Conservation (phyloP, 176 grass and related monocot species). For the Olyra latifolia region DNA sequence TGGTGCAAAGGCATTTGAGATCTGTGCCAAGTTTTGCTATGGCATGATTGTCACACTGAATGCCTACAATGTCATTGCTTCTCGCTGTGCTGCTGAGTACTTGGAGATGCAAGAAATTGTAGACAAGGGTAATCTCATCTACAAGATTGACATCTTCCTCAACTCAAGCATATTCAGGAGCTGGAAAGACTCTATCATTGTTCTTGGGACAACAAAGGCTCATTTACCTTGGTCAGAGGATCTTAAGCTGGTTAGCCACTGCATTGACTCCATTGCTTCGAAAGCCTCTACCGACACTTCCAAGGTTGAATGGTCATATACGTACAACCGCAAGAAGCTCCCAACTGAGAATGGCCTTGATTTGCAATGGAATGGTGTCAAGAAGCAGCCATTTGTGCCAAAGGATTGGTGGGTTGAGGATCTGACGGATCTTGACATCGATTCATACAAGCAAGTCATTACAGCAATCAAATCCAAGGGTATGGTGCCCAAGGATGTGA, state of each 20-base stretch:
- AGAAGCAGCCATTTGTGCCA: constrained; percentile 65
- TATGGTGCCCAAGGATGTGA: constrained; percentile 57
- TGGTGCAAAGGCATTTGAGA: constrained; percentile 84
- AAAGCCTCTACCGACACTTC: constrained; percentile 79
- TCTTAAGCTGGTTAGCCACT: constrained; percentile 79
- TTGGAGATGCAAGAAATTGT: constrained; percentile 92
- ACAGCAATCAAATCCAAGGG: constrained; percentile 69
- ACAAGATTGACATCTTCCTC: constrained; percentile 92
- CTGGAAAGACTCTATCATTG: constrained; percentile 97
- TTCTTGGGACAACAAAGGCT: constrained; percentile 87
- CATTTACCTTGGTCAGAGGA: constrained; percentile 90
- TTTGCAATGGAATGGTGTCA: constrained; percentile 69
- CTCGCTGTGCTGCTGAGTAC: constrained; percentile 86
- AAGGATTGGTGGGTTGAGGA: constrained; percentile 99
- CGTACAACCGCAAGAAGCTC: constrained; percentile 87
- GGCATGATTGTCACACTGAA: constrained; percentile 82
- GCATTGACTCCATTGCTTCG: constrained; percentile 91
- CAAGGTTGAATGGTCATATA: constrained; percentile 93
- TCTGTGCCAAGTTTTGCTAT: constrained; percentile 97
- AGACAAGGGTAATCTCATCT: constrained; percentile 95
- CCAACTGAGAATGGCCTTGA: constrained; percentile 62
- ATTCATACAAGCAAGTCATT: constrained; percentile 76
- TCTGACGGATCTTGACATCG: constrained; percentile 75
- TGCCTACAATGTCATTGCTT: constrained; percentile 84
- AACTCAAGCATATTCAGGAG: constrained; percentile 74